Conservation (phyloP, 2,329 filamentous ascomycete species). For the Colletotrichum cordylinicola region DNA sequence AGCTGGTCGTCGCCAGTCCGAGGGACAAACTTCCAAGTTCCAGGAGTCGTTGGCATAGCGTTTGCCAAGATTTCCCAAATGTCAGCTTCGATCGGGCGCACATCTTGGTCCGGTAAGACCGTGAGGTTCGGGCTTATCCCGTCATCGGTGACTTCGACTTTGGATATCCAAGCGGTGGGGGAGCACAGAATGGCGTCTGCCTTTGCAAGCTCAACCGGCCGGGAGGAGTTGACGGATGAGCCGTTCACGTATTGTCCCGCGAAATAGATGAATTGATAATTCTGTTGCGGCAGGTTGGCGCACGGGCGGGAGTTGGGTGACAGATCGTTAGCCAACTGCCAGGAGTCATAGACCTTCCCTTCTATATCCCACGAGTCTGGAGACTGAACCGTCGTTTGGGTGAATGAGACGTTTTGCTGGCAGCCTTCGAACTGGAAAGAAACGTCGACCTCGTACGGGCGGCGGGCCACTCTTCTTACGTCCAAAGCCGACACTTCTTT, state of each 20-base stretch:
- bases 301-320: not conserved
- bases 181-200: not conserved
- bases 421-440: not conserved
- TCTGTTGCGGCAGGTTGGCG: not conserved
- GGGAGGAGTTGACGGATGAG: not conserved
- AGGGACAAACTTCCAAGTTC: not conserved
- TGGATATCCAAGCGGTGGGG: not conserved
- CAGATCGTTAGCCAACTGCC: not conserved
- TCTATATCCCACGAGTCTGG: not conserved
- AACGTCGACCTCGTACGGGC: not conserved
- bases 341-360: not conserved
- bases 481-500: not conserved
- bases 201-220: not conserved
- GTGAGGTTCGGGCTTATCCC: not conserved
- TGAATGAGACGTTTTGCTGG: not conserved
- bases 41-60: not conserved
- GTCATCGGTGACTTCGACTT: not conserved
- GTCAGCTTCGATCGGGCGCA: not conserved
- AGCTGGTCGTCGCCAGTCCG: not conserved
- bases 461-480: not conserved
- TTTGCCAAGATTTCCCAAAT: not conserved
- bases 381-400: not conserved
- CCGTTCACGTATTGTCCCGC: not conserved
- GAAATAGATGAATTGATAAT: not conserved
- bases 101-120: not conserved